Evolutionary conservation across 495 filamentous ascomycete genomes (phyloP), one percentile per base, ranked within the genome.

Genomic region (Penicillium bialowiezense): DNA sequence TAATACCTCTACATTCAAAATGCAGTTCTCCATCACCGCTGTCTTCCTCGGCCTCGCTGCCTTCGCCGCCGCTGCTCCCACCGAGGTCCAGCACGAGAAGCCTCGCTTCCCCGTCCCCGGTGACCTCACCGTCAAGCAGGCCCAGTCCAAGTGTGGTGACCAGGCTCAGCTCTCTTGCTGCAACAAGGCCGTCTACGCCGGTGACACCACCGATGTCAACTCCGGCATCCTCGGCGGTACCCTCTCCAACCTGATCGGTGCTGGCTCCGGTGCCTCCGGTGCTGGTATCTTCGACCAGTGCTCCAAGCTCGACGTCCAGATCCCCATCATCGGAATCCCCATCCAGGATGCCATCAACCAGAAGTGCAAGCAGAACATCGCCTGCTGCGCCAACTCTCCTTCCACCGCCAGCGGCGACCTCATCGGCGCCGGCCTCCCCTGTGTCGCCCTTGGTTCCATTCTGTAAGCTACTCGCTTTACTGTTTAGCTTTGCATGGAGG

Each of bases 361-460:
- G 65, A 56, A 73, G 59, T 79, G 76, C 70, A 76, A 77, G 65
- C 72, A 77, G 72, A 75, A 72, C 56, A 70, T 74, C 55, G 76
- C 74, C 50, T 78, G 76, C 65, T 79, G 74, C 61, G 69, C 72
- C 51, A 61, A 71, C 60, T 72, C 68, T 36, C 63, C 60, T 21
- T 64, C 62, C 51, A 52, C 45, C 24, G 67, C 75, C 51, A 49
- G 65, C 55, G 52, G 57, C 7, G 69, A 69, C 38, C 62, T 75
- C 28, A 37, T 79, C 54, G 75, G 75, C 43, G 62, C 71, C 51
- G 65, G 64, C 15, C 66, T 79, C n/a, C 73, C 76, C 38, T 79
- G 76, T 53, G 48, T 79, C 54, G 74, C 72, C 41, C 73, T 79
- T 24, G 71, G 73, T 20, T 63, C 71, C 34, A 38, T 74, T 40